A percentile compares a stretch with the other conserved stretches of the same genome.
These are phyloP conservation scores for Colletotrichum siamense DNA, from an alignment of 2,329 filamentous ascomycete genomes.

Conservation along the genomic window DNA sequence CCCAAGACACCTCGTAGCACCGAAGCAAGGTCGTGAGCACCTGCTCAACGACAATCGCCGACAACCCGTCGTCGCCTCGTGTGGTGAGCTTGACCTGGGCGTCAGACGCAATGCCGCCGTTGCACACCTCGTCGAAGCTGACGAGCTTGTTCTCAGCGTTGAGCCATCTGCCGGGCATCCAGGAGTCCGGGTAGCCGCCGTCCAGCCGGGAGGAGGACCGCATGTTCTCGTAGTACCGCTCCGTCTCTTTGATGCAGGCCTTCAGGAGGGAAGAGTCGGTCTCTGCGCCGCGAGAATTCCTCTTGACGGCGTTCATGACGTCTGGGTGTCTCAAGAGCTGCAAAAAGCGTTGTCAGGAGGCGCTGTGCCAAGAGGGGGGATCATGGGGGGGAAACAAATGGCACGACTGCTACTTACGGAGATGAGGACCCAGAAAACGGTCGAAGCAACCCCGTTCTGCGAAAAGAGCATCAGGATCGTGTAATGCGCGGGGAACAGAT, in stretches of 20 bases:
- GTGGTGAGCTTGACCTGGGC: neutral
- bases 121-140: neutral
- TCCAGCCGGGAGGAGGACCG: neutral
- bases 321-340: constrained; percentile 24
- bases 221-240: constrained; percentile 20
- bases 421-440: constrained; percentile 22
- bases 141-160: constrained; percentile 15
- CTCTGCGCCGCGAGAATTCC: constrained; percentile 16
- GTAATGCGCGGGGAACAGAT: constrained; percentile 17
- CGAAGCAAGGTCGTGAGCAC: constrained; percentile 20
- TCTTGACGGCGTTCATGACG: constrained; percentile 17
- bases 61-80: constrained; percentile 15
- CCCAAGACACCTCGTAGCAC: constrained; percentile 23
- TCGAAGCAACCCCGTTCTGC: constrained; percentile 20
- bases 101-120: neutral
- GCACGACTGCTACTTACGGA: constrained; percentile 1
- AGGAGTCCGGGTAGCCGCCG: constrained; percentile 16
- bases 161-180: constrained; percentile 25
- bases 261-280: constrained; percentile 16
- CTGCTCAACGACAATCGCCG: constrained; percentile 4
- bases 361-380: neutral
- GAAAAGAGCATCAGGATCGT: constrained; percentile 24
- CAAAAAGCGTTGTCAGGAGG: neutral
- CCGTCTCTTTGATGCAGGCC: constrained; percentile 25
- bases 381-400: too few relatives aligned